Percentiles rank a stretch among this genome's conserved stretches.
Conservation (phyloP, 257 asterid species). For the Nyctanthes arbortristis region DNA sequence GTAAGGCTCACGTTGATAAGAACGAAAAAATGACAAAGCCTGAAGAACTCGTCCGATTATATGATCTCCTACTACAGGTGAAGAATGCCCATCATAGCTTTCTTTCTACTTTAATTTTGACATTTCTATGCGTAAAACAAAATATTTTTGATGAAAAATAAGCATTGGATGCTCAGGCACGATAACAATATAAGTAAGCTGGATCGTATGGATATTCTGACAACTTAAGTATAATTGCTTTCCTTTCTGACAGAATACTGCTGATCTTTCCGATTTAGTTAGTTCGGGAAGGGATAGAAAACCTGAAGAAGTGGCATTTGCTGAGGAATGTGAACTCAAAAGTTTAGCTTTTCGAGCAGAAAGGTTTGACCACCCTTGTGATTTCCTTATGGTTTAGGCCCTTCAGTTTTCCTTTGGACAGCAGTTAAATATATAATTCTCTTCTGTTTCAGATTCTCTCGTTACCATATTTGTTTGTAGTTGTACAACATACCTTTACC, state of each 20-base stretch:
- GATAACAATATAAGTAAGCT: constrained; percentile 18
- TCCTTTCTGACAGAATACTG: constrained; percentile 60
- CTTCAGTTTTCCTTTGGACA: constrained; percentile 6
- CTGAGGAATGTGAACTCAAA: constrained; percentile 77
- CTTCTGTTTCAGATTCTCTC: background rate
- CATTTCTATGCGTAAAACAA: background rate
- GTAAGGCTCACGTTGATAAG: constrained; percentile 76
- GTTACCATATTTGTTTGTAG: background rate
- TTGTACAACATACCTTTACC: constrained; percentile 6
- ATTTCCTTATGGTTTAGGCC: constrained; percentile 2
- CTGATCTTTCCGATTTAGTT: constrained; percentile 89
- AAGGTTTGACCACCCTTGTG: constrained; percentile 59
- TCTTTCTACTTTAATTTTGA: constrained; percentile 7
- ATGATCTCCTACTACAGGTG: constrained; percentile 86
- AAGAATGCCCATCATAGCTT: constrained; percentile 4
- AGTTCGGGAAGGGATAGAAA: constrained; percentile 93
- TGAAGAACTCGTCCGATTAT: constrained; percentile 94
- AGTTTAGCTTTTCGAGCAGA: constrained; percentile 76
- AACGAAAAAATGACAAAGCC: constrained; percentile 89
- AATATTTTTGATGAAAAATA: background rate
- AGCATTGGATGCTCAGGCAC: constrained; percentile 10
- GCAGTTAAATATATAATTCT: constrained; percentile 5
- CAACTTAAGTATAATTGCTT: constrained; percentile 21
- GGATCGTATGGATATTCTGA: constrained; percentile 7
- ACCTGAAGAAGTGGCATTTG: constrained; percentile 80